Conservation (phyloP, 2,329 filamentous ascomycete genomes). For the Xylaria polymorpha region DNA sequence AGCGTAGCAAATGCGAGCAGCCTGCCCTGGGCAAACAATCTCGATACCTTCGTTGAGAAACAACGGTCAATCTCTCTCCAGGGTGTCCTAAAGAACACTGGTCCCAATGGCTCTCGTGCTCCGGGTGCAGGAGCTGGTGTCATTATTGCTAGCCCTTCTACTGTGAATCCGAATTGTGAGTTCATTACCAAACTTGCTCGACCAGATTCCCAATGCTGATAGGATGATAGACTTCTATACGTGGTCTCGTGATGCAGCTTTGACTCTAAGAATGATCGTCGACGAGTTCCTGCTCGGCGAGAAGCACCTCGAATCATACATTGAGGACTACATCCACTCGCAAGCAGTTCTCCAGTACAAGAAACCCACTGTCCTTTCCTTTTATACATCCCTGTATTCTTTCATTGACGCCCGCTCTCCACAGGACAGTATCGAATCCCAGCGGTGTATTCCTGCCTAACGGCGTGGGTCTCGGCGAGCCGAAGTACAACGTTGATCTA, state of each 20-base stretch:
- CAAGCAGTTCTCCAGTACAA: slow-evolving; percentile 61
- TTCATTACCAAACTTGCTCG: slow-evolving; percentile 13
- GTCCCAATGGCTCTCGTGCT: slow-evolving; percentile 60
- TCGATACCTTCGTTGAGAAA: slow-evolving; percentile 53
- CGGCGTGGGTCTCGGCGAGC: slow-evolving; percentile 63
- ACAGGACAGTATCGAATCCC: slow-evolving; percentile 59
- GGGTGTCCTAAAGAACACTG: slow-evolving; percentile 67
- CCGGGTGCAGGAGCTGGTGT: slow-evolving; percentile 61
- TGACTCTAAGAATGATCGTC: slow-evolving; percentile 64
- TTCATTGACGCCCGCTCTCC: background rate
- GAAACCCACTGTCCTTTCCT: background rate
- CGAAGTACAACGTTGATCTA: slow-evolving; percentile 65
- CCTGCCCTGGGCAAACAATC: slow-evolving; percentile 7
- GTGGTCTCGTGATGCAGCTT: slow-evolving; percentile 66
- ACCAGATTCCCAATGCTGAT: slow-evolving; percentile 18
- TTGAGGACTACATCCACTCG: slow-evolving; percentile 64
- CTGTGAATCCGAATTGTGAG: slow-evolving; percentile 64
- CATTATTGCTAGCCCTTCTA: slow-evolving; percentile 67
- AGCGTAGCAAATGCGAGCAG: slow-evolving; percentile 29
- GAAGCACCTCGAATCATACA: slow-evolving; percentile 55
- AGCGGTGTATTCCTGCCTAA: slow-evolving; percentile 60
- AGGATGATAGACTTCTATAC: slow-evolving; percentile 63
- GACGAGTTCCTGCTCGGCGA: slow-evolving; percentile 64
- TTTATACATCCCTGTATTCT: background rate
- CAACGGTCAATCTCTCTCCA: slow-evolving; percentile 62